These are phyloP conservation scores for Zizania palustris DNA, from an alignment of 202 grass and related monocot genomes.

Conservation along the genomic window DNA sequence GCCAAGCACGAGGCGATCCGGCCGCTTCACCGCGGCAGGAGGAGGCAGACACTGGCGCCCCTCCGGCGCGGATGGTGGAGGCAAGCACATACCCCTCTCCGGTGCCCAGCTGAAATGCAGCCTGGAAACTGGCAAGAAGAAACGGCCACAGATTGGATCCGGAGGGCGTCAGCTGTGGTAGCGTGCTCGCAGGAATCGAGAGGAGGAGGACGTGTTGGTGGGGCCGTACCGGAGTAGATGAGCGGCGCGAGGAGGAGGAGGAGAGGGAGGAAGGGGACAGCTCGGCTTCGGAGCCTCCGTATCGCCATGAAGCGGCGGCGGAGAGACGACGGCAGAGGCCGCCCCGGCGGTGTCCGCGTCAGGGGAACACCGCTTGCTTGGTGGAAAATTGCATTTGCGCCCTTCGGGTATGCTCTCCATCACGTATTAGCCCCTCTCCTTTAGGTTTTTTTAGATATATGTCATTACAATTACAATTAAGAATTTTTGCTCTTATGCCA, in stretches of 20 bases:
- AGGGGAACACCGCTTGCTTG: too few relatives aligned
- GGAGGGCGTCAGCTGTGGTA: neutral
- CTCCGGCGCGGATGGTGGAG: neutral
- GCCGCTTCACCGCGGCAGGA: slow-evolving; percentile 20
- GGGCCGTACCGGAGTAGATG: slow-evolving; percentile 62
- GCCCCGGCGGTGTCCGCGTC: too few relatives aligned
- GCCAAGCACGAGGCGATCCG: slow-evolving; percentile 60
- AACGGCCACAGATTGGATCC: slow-evolving; percentile 30
- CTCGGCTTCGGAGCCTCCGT: slow-evolving; percentile 37
- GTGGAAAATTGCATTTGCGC: too few relatives aligned
- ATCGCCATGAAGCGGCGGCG: slow-evolving; percentile 38
- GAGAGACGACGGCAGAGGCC: neutral
- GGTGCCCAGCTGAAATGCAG: slow-evolving; percentile 49
- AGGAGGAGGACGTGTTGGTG: neutral
- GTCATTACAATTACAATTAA: too few relatives aligned
- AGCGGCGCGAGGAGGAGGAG: slow-evolving; percentile 58
- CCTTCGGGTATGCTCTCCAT: too few relatives aligned
- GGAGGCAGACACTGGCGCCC: slow-evolving; percentile 30
- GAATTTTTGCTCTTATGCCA: too few relatives aligned
- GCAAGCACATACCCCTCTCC: slow-evolving; percentile 31
- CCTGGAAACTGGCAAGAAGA: slow-evolving; percentile 63
- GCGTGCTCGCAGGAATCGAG: neutral
- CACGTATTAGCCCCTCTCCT: too few relatives aligned
- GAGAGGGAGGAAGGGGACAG: slow-evolving; percentile 34
- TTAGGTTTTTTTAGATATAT: too few relatives aligned